Base-by-base conservation (phyloP, 2,329 filamentous ascomycete genomes). In the Penicillium sp. region DNA sequence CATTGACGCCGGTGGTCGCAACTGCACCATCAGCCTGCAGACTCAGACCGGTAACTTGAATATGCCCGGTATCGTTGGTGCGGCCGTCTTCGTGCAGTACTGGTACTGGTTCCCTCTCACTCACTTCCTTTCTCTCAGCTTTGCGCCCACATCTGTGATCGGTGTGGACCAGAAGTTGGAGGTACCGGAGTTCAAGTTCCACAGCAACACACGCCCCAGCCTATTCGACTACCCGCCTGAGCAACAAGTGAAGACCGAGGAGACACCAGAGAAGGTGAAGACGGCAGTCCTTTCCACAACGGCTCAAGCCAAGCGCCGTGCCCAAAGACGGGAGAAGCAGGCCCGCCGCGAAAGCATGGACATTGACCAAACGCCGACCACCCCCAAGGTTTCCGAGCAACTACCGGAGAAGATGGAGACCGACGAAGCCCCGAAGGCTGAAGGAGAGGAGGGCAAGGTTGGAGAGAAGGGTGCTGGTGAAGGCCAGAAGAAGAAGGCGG, bases 31-130 rank as follows among this genome's bases (percentile, higher is more conserved):
- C 63, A 93, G 93, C 24, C 82, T 99, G 32, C 94, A 99, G 74
- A 99, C 94, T 1, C 94, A 96, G 75, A 97, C 93, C 0, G 95
- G 95, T 59, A 99, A 97, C 70, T 85, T 99, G 61, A 97, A 99
- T 80, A 97, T 99, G 92, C 86, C 92, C 15, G 95, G 91, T 55
- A 96, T 99, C 61, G 92, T 99, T 15, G 95, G 94, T 62, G 96
- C 96, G 86, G 93, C 91, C 23, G 89, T 99, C 47, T 99, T 99
- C 76, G 96, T 92, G 7, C 94, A 99, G 72, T 99, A 99, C 79
- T 99, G 94, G 94, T 99, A 99, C 79, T 99, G 94, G 94, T 99
- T 99, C 84, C 94, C 94, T 54, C 88, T 97, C 66, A 96, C 94
- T 24, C 94, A 99, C 75, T 99, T 99, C 84, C 74, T 99, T 51